Percentiles rank a stretch among this genome's conserved stretches.
Evolutionary conservation across 2,329 filamentous ascomycete genomes (phyloP).

Genomic region (Tolypocladium nubicola): DNA sequence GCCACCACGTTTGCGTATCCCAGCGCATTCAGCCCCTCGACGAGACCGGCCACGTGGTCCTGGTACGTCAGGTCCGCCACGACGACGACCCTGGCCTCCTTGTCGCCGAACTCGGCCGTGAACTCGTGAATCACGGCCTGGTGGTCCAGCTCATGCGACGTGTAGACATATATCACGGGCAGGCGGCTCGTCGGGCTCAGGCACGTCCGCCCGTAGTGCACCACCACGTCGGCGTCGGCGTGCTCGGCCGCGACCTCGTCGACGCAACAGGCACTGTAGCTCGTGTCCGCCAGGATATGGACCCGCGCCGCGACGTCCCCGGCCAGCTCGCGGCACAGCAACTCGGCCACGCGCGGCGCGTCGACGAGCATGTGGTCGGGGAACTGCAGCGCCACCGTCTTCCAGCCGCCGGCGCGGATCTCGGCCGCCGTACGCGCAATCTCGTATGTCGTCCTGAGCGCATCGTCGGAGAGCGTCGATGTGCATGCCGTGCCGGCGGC

Average conservation of each 20-base stretch:
- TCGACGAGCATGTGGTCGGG: constrained; percentile 87
- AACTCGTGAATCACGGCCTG: constrained; percentile 50
- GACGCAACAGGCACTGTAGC: constrained; percentile 93
- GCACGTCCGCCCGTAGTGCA: constrained; percentile 90
- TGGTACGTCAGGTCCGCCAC: constrained; percentile 88
- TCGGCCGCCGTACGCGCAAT: constrained; percentile 68
- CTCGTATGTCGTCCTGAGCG: constrained; percentile 72
- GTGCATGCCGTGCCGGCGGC: constrained; percentile 22
- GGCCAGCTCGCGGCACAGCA: constrained; percentile 23
- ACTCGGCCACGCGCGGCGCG: constrained; percentile 67
- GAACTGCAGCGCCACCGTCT: constrained; percentile 82
- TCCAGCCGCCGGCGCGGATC: constrained; percentile 62
- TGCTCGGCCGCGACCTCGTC: constrained; percentile 96
- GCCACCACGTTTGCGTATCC: constrained; percentile 65
- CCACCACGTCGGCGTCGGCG: constrained; percentile 76
- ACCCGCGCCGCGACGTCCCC: constrained; percentile 30
- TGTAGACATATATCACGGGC: constrained; percentile 87
- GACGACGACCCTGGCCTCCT: constrained; percentile 55
- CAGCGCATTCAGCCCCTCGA: constrained; percentile 36
- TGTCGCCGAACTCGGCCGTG: constrained; percentile 55
- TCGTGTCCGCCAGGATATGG: constrained; percentile 88
- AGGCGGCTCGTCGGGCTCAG: constrained; percentile 80
- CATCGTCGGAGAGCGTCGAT: constrained; percentile 45
- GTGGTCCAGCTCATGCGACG: constrained; percentile 56
- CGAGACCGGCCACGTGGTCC: constrained; percentile 56